Evolutionary conservation across 441 rosid species (phyloP).

Genomic region (Eutrema salsugineum): DNA sequence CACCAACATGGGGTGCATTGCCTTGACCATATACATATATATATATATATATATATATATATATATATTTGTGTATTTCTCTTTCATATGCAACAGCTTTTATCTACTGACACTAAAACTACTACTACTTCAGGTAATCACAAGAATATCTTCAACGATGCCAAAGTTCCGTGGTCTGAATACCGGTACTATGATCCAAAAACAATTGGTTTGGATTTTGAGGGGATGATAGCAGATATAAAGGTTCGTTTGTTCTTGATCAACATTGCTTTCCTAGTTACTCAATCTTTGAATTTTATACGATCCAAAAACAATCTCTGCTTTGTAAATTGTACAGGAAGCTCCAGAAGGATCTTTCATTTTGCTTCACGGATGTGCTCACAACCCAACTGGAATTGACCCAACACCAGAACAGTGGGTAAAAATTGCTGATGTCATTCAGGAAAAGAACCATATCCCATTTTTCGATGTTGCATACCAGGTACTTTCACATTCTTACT

Average conservation of each 20-base stretch:
- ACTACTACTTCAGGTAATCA: constrained; percentile 67
- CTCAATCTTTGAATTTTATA: too few species aligned
- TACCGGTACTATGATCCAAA: constrained; percentile 94
- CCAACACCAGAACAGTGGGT: constrained; percentile 96
- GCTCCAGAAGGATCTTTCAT: constrained; percentile 95
- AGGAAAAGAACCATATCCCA: constrained; percentile 90
- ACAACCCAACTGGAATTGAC: constrained; percentile 98
- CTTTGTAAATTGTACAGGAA: constrained; percentile 41
- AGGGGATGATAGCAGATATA: constrained; percentile 91
- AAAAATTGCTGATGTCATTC: constrained; percentile 82
- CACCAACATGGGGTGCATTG: constrained; percentile 86
- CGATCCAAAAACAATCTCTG: neutral
- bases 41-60: too few species aligned
- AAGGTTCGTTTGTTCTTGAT: constrained; percentile 52
- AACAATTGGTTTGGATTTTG: constrained; percentile 97
- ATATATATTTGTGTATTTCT: neutral
- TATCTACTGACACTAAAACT: constrained; percentile 14
- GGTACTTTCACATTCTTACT: constrained; percentile 36
- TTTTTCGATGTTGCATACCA: constrained; percentile 98
- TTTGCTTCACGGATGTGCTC: constrained; percentile 99
- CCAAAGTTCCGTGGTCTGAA: constrained; percentile 93
- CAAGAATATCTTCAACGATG: constrained; percentile 95
- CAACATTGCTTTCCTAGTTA: neutral
- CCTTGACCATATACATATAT: constrained; percentile 8
- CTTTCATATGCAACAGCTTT: neutral